These are phyloP conservation scores for Sarocladium brachiariae DNA, from an alignment of 2,329 filamentous ascomycete species.

Conservation along the genomic window DNA sequence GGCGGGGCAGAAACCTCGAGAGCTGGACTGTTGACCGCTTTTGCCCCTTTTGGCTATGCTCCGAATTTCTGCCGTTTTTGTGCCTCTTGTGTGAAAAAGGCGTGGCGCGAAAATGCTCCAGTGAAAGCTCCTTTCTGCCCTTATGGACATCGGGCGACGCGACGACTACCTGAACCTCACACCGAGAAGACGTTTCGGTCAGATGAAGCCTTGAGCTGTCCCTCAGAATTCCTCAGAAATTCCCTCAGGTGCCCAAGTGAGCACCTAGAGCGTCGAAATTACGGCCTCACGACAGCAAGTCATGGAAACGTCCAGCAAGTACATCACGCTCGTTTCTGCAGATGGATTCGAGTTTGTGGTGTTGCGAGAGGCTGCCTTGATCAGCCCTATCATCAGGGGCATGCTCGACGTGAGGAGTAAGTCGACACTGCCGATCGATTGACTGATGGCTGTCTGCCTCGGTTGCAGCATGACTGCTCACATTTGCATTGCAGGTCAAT, in stretches of 20 bases:
- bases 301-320: constrained; percentile 45
- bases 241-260: constrained; percentile 8
- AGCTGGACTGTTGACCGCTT: not conserved
- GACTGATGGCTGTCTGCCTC: not conserved
- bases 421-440: constrained; percentile 12
- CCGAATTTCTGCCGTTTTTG: constrained; percentile 4
- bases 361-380: constrained; percentile 60
- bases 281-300: constrained; percentile 6
- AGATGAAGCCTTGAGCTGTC: not conserved
- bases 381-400: constrained; percentile 65
- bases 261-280: not conserved
- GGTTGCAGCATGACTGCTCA: not conserved
- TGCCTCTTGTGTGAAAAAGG: constrained; percentile 1
- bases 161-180: not conserved
- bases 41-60: not conserved
- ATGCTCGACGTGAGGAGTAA: constrained; percentile 66
- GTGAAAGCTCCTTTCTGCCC: not conserved
- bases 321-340: constrained; percentile 68
- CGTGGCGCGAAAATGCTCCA: not conserved
- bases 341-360: constrained; percentile 75
- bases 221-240: not conserved
- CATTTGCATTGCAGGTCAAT: constrained; percentile 42
- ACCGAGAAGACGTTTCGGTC: not conserved
- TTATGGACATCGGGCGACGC: not conserved
- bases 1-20: constrained; percentile 5